A percentile compares a stretch with the other conserved stretches of the same genome.
Conservation (phyloP, 2,329 filamentous ascomycete genomes). For the Aotearoamyces nothofagi region DNA sequence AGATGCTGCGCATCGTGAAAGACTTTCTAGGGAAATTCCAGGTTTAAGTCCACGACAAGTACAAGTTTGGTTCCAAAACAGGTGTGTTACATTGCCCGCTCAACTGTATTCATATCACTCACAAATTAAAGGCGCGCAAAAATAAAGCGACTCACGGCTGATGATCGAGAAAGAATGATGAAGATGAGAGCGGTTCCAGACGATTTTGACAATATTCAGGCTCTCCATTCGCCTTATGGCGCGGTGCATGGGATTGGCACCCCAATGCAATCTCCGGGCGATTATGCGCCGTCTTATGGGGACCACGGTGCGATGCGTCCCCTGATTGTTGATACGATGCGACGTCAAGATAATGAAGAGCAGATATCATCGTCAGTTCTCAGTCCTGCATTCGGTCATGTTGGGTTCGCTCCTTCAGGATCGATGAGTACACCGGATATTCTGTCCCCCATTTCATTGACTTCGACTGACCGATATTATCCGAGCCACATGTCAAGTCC, state of each 20-base stretch:
- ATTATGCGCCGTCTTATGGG: constrained; percentile 29
- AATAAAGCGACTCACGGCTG: constrained; percentile 55
- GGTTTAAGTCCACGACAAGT: constrained; percentile 85
- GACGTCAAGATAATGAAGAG: constrained; percentile 41
- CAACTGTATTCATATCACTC: constrained; percentile 3
- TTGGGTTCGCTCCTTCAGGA: constrained; percentile 43
- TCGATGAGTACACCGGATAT: constrained; percentile 36
- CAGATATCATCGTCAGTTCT: constrained; percentile 53
- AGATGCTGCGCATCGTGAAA: constrained; percentile 78
- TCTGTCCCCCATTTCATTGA: constrained; percentile 40
- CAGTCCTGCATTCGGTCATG: constrained; percentile 50
- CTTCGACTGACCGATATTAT: constrained; percentile 39
- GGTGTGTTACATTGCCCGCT: constrained; percentile 37
- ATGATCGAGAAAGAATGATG: constrained; percentile 56
- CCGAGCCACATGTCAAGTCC: constrained; percentile 30
- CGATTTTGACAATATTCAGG: constrained; percentile 55
- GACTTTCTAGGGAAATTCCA: constrained; percentile 78
- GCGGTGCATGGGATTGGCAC: constrained; percentile 25
- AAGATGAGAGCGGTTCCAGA: constrained; percentile 58
- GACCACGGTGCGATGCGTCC: constrained; percentile 45
- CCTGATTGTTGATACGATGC: constrained; percentile 51
- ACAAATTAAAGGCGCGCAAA: constrained; percentile 51
- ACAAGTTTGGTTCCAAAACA: constrained; percentile 97
- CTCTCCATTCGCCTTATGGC: constrained; percentile 51
- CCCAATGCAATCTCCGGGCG: constrained; percentile 18